These are phyloP conservation scores for Penicillium crystallinum DNA, from an alignment of 495 filamentous ascomycete genomes.

Conservation along the genomic window DNA sequence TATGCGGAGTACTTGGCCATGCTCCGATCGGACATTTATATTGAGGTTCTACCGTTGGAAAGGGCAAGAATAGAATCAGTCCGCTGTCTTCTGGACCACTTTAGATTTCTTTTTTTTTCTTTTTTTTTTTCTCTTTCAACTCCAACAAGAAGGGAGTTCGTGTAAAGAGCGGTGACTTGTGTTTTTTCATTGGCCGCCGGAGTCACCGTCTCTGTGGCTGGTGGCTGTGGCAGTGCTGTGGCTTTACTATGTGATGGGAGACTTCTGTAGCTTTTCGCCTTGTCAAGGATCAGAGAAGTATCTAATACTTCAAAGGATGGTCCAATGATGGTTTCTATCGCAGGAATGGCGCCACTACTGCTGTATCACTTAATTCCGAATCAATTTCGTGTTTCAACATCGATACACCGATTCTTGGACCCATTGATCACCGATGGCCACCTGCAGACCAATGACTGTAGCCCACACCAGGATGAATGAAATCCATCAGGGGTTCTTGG, in stretches of 20 bases:
- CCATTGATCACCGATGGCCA: neutral
- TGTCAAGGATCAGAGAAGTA: no score
- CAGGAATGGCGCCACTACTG: slow-evolving; percentile 12
- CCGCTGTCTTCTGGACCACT: no score
- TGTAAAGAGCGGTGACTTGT: slow-evolving; percentile 35
- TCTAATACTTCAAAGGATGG: neutral
- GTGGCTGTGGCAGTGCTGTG: slow-evolving; percentile 18
- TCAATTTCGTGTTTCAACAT: neutral
- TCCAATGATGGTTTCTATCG: neutral
- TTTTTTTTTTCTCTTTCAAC: neutral
- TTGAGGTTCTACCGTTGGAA: neutral
- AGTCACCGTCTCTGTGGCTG: slow-evolving; percentile 38
- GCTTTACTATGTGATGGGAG: neutral
- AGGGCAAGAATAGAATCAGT: neutral
- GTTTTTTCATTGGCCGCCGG: slow-evolving; percentile 24
- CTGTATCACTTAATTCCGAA: slow-evolving; percentile 6
- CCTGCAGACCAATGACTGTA: slow-evolving; percentile 5
- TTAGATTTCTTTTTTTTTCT: no score
- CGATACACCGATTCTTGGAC: neutral
- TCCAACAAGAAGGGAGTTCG: neutral
- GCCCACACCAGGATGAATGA: neutral
- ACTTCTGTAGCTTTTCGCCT: no score
- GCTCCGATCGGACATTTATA: no score
- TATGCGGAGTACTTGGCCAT: no score
- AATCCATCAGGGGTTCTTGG: neutral